Percentiles rank a stretch among this genome's conserved stretches.
Evolutionary conservation across 441 rosid genomes (phyloP).

Genomic region (Gossypium trilobum): DNA sequence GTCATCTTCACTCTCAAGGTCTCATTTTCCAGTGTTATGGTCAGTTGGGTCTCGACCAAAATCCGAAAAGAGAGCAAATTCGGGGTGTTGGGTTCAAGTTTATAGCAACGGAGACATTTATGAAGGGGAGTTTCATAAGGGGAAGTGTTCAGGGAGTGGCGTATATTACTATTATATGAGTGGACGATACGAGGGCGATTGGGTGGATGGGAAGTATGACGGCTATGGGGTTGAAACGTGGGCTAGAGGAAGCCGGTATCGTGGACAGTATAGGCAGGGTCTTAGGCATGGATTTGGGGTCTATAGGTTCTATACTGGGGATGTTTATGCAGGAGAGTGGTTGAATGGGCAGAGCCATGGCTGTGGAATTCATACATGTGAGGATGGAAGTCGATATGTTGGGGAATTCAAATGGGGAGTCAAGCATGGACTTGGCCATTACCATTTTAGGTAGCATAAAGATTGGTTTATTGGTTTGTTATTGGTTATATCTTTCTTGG

Average conservation of each 20-base stretch:
- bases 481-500: background rate
- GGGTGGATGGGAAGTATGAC: constrained; percentile 78
- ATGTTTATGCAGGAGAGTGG: constrained; percentile 85
- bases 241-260: constrained; percentile 79
- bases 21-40: constrained; percentile 71
- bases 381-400: constrained; percentile 76
- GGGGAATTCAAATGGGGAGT: constrained; percentile 89
- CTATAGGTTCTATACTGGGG: constrained; percentile 77
- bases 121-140: constrained; percentile 74
- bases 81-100: constrained; percentile 78
- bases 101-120: constrained; percentile 77
- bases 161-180: constrained; percentile 78
- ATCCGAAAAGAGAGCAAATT: constrained; percentile 43
- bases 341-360: constrained; percentile 88
- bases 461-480: background rate
- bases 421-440: constrained; percentile 86
- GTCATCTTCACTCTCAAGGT: constrained; percentile 22
- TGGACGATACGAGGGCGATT: constrained; percentile 77
- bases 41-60: constrained; percentile 66
- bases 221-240: constrained; percentile 88
- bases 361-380: constrained; percentile 80
- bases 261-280: constrained; percentile 74
- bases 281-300: constrained; percentile 74
- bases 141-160: constrained; percentile 69
- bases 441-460: constrained; percentile 64